phyloP scores from a whole-genome alignment of 1,139 yeast species.

The Kazachstania sp. region DNA sequence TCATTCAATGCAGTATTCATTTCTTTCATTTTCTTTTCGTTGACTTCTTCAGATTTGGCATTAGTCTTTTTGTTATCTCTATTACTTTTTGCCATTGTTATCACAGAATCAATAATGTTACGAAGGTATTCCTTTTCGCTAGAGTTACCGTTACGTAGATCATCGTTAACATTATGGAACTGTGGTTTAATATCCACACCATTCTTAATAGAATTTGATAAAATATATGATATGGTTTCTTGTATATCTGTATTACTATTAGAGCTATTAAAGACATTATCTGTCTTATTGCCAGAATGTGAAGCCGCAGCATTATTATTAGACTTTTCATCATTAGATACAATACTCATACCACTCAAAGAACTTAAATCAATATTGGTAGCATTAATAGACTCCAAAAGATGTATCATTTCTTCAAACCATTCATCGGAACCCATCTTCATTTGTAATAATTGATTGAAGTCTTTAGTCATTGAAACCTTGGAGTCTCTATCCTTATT shows the following conservation, averaged over 20 bases:
- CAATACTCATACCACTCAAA: constrained; percentile 3
- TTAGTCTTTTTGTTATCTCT: constrained; percentile 3
- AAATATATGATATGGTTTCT: constrained; percentile 25
- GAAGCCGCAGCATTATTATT: not conserved
- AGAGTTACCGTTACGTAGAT: not conserved
- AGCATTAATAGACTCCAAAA: constrained; percentile 16
- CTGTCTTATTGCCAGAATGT: not conserved
- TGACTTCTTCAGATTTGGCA: not conserved
- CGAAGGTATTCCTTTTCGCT: constrained; percentile 19
- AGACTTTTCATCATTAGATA: not conserved
- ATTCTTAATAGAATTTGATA: constrained; percentile 24
- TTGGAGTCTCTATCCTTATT: not conserved
- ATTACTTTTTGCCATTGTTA: constrained; percentile 4
- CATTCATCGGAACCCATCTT: constrained; percentile 13
- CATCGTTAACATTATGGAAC: constrained; percentile 6
- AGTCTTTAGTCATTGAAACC: constrained; percentile 1
- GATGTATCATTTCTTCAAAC: constrained; percentile 12
- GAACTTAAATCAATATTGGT: constrained; percentile 12
- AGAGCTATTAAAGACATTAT: not conserved
- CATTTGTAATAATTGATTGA: constrained; percentile 12
- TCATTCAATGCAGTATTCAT: constrained; percentile 28
- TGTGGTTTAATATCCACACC: constrained; percentile 25
- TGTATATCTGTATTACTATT: constrained; percentile 12
- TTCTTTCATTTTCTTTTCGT: constrained; percentile 6
- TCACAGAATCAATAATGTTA: constrained; percentile 20